These are phyloP conservation scores for Chaetomium tenue DNA, from an alignment of 495 filamentous ascomycete genomes.

Conservation along the genomic window DNA sequence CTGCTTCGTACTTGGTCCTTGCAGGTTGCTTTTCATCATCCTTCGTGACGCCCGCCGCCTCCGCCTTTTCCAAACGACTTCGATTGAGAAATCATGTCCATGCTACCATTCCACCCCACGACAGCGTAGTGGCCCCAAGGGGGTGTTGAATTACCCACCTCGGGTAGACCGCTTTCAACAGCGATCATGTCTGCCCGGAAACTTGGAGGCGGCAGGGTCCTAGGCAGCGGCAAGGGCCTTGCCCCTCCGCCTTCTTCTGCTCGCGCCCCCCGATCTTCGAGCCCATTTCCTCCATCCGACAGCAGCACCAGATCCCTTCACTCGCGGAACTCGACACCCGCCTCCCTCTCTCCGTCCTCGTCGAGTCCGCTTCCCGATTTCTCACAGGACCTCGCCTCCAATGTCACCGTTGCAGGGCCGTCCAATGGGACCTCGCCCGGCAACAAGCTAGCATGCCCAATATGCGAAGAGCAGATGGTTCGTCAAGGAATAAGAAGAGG, in stretches of 20 bases:
- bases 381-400: conserved; percentile 47
- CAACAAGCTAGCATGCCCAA: conserved; percentile 77
- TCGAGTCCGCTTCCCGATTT: conserved; percentile 44
- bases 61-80: background rate
- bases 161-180: background rate
- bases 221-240: conserved; percentile 77
- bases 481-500: conserved; percentile 6
- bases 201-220: conserved; percentile 83
- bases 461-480: conserved; percentile 95
- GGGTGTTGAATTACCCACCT: background rate
- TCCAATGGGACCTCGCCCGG: conserved; percentile 41
- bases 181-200: conserved; percentile 70
- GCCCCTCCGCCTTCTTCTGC: conserved; percentile 55
- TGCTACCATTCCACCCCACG: background rate
- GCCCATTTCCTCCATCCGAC: conserved; percentile 52
- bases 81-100: conserved; percentile 1
- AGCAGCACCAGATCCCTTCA: conserved; percentile 53
- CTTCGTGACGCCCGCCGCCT: background rate
- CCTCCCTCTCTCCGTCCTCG: conserved; percentile 38
- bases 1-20: conserved; percentile 3
- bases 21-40: background rate
- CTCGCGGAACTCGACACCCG: conserved; percentile 37
- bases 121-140: background rate
- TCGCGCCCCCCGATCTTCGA: conserved; percentile 36
- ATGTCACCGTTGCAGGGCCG: conserved; percentile 48